A percentile compares a stretch with the other conserved stretches of the same genome.
Evolutionary conservation across 2,329 filamentous ascomycete species (phyloP).

Genomic region (Penicillium griseofulvum): DNA sequence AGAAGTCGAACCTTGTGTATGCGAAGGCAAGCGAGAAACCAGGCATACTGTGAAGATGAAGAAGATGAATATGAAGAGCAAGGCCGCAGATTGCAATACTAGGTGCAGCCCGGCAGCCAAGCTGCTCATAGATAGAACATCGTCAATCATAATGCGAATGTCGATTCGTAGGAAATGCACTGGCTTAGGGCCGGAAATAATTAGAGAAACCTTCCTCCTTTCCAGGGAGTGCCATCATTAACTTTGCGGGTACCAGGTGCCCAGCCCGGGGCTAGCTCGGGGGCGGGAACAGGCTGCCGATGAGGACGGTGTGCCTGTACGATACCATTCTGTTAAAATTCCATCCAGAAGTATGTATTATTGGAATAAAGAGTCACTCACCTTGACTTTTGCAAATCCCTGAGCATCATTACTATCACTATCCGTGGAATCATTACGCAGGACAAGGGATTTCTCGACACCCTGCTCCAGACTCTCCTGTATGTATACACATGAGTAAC

Average conservation of each 20-base stretch:
- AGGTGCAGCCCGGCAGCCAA: too few relatives aligned
- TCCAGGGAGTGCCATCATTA: background rate
- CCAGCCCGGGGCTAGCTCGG: background rate
- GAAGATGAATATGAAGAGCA: background rate
- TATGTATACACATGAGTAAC: background rate
- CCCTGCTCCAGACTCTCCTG: background rate
- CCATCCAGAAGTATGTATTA: background rate
- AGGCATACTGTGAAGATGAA: background rate
- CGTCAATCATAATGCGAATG: too few relatives aligned
- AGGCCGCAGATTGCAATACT: too few relatives aligned
- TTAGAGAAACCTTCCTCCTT: background rate
- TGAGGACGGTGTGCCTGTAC: background rate
- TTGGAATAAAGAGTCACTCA: background rate
- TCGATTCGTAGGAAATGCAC: background rate
- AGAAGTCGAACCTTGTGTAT: background rate
- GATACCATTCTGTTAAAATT: background rate
- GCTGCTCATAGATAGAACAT: too few relatives aligned
- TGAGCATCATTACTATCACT: background rate
- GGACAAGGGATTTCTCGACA: background rate
- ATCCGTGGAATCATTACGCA: background rate
- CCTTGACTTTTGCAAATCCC: conserved; percentile 2
- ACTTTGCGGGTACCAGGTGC: background rate
- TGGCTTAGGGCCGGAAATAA: background rate
- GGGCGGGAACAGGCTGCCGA: background rate
- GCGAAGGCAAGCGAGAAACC: background rate